Base-by-base conservation (phyloP, 257 asterid genomes). In the Solanum dulcamara region DNA sequence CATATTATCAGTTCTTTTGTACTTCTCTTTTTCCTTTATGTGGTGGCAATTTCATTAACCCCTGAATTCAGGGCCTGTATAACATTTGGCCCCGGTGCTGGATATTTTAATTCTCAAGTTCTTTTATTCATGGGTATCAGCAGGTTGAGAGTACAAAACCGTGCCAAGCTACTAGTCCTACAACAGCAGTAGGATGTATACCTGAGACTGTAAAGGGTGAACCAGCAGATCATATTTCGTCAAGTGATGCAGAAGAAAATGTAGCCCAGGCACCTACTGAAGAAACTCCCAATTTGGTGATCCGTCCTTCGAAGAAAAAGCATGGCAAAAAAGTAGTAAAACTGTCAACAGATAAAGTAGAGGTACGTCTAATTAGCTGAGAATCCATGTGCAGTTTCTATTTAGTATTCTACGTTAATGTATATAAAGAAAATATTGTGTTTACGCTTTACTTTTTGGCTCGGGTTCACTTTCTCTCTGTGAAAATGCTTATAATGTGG, bases 381-480 rank as follows among this genome's bases (percentile, higher is more conserved):
- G 48, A 84, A 87, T 81, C 75, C 90, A 90, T 97, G 97, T 96
- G 90, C 80, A 37, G 74, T 85, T 85, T 85, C 80, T 83, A 75
- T 32, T 66, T 42, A 28, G 81, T n/a, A 37, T 17, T 24, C 70
- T 35, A 48, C 22, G 22, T 46, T 64, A 20, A 84, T 35, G 28
- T 33, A 9, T 35, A 33, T 3, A 70, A 55, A 18, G 62, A 59
- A 59, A 20, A 60, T 83, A 48, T 28, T 42, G 51, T n/a, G 77
- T 42, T 15, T 42, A 40, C 10, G 51, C 30, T 40, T 10, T 51
- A 64, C 18, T n/a, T 37, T 53, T 40, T 83, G 70, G 80, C 59
- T 64, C 12, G 35, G 44, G 42, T 6, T 44, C 26, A 28, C 32
- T n/a, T 59, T 82, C 59, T 38, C 85, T 60, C 13, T 38, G 18